phyloP scores from a whole-genome alignment of 495 filamentous ascomycete genomes.

The Neurospora sp. region DNA sequence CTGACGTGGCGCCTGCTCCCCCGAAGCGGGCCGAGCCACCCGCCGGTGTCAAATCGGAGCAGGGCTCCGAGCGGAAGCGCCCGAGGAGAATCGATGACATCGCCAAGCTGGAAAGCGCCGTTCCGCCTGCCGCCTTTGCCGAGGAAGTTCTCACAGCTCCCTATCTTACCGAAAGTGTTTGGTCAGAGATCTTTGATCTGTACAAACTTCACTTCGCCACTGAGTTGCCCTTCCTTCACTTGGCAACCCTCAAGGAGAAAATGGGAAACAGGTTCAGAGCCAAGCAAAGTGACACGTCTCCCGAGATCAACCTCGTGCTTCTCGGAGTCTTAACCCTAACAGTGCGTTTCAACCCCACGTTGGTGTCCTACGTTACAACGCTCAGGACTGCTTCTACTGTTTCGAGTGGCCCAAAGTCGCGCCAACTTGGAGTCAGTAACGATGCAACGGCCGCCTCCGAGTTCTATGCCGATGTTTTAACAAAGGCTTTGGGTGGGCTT shows the following conservation, averaged over 20 bases:
- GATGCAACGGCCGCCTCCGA: conserved; percentile 64
- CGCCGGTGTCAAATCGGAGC: conserved; percentile 42
- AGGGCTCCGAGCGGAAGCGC: conserved; percentile 53
- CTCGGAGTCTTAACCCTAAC: conserved; percentile 72
- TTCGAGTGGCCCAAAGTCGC: conserved; percentile 26
- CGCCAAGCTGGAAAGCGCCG: conserved; percentile 28
- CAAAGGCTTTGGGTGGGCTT: conserved; percentile 50
- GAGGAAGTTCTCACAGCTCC: conserved; percentile 41
- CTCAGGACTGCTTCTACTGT: conserved; percentile 20
- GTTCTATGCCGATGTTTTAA: conserved; percentile 65
- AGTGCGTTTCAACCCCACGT: conserved; percentile 60
- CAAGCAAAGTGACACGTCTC: conserved; percentile 35
- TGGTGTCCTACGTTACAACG: conserved; percentile 53
- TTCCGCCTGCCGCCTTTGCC: conserved; percentile 21
- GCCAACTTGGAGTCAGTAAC: conserved; percentile 16
- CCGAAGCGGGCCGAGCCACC: conserved; percentile 47
- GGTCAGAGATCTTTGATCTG: conserved; percentile 64
- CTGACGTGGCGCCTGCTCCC: conserved; percentile 45
- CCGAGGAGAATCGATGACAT: conserved; percentile 43
- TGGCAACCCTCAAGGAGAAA: conserved; percentile 60
- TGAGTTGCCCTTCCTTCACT: conserved; percentile 73
- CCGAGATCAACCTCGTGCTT: conserved; percentile 52
- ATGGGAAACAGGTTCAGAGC: conserved; percentile 29
- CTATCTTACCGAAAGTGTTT: conserved; percentile 57
- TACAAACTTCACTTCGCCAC: conserved; percentile 78